Conservation (phyloP, 768 basidiomycete species). For the Chalciporus piperatus region DNA sequence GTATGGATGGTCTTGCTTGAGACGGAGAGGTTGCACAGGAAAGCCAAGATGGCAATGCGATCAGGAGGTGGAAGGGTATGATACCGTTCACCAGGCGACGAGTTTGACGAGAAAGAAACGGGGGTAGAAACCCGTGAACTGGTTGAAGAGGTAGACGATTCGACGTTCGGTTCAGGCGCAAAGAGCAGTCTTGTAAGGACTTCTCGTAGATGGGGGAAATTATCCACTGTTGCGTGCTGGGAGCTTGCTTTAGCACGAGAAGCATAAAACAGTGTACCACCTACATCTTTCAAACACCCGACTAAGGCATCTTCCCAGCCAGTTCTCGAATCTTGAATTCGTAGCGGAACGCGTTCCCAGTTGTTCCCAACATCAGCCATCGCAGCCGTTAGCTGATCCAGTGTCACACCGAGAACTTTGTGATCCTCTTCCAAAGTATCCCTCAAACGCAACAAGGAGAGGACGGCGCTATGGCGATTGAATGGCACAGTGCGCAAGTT, state of each 20-base stretch:
- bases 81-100: constrained; percentile 69
- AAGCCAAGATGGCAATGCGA: constrained; percentile 81
- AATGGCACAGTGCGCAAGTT: constrained; percentile 81
- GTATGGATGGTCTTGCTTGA: constrained; percentile 86
- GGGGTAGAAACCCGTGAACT: constrained; percentile 51
- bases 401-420: constrained; percentile 50
- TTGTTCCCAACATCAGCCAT: constrained; percentile 83
- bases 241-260: constrained; percentile 2
- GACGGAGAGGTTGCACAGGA: constrained; percentile 86
- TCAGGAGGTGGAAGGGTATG: constrained; percentile 68
- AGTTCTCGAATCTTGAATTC: constrained; percentile 68
- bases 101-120: constrained; percentile 36
- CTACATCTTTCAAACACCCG: constrained; percentile 85
- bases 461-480: constrained; percentile 68
- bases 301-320: constrained; percentile 93
- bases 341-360: constrained; percentile 78
- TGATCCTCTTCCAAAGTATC: constrained; percentile 43
- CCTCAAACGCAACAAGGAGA: constrained; percentile 52
- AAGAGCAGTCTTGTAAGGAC: constrained; percentile 74
- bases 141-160: constrained; percentile 43
- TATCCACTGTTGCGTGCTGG: constrained; percentile 71
- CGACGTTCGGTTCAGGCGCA: constrained; percentile 48
- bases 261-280: constrained; percentile 33
- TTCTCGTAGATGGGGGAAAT: constrained; percentile 69
- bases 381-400: constrained; percentile 61